Evolutionary conservation across 1,284 basidiomycete species (phyloP).

Genomic region (Neonothopanus nambi): DNA sequence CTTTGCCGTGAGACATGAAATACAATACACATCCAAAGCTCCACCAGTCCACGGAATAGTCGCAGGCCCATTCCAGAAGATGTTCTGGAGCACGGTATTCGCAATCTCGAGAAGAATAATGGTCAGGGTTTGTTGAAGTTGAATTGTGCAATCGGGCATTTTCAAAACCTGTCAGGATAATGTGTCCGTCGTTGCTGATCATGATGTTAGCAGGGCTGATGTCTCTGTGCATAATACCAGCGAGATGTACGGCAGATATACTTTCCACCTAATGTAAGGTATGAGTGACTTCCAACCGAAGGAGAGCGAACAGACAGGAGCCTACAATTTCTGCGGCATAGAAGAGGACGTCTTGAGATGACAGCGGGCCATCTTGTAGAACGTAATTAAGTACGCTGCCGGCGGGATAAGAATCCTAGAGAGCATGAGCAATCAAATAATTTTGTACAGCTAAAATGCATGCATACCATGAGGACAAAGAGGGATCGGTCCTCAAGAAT

Average conservation of each 20-base stretch:
- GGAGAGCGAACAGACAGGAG: neutral
- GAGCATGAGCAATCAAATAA: neutral
- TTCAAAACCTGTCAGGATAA: slow-evolving; percentile 69
- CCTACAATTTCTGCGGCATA: slow-evolving; percentile 68
- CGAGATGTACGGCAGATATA: slow-evolving; percentile 55
- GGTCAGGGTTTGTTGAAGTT: slow-evolving; percentile 15
- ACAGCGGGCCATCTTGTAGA: slow-evolving; percentile 55
- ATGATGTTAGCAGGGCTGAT: slow-evolving; percentile 64
- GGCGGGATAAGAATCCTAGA: slow-evolving; percentile 54
- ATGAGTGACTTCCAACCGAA: neutral
- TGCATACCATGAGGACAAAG: slow-evolving; percentile 53
- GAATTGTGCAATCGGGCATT: slow-evolving; percentile 36
- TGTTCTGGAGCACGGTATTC: slow-evolving; percentile 75
- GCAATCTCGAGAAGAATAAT: slow-evolving; percentile 23
- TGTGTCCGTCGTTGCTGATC: slow-evolving; percentile 63
- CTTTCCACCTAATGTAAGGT: slow-evolving; percentile 47
- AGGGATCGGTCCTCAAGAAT: slow-evolving; percentile 67
- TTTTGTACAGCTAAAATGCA: neutral
- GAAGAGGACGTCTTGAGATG: slow-evolving; percentile 57
- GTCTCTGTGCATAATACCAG: slow-evolving; percentile 52
- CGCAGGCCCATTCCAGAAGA: slow-evolving; percentile 70
- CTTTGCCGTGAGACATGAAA: slow-evolving; percentile 65
- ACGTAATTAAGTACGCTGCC: slow-evolving; percentile 65
- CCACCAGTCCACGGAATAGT: slow-evolving; percentile 83
- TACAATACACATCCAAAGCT: slow-evolving; percentile 75